A percentile compares a stretch with the other conserved stretches of the same genome.
Evolutionary conservation across 129 eudicot species (phyloP).

Genomic region (Centella asiatica): DNA sequence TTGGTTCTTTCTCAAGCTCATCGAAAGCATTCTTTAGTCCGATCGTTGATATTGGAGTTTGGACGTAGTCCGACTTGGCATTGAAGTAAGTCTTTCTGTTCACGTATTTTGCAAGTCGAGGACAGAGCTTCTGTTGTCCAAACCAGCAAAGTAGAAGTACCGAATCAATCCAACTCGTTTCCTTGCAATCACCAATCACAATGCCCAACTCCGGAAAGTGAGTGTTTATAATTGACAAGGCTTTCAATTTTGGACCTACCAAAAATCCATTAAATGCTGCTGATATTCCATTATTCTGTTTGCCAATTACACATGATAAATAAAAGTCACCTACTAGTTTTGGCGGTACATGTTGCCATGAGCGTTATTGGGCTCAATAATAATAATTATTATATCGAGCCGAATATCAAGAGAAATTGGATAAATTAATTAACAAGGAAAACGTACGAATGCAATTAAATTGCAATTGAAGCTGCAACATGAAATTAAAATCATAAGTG

Average conservation of each 20-base stretch:
- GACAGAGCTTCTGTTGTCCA: slow-evolving; percentile 14
- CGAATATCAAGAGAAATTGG: too few relatives aligned
- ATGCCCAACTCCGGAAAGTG: slow-evolving; percentile 47
- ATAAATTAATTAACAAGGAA: too few relatives aligned
- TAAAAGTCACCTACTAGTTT: too few relatives aligned
- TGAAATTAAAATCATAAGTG: too few relatives aligned
- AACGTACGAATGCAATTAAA: too few relatives aligned
- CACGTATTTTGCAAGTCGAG: slow-evolving; percentile 30
- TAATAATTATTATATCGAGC: too few relatives aligned
- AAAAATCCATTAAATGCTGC: slow-evolving; percentile 56
- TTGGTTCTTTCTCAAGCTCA: slow-evolving; percentile 50
- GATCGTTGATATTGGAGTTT: slow-evolving; percentile 21
- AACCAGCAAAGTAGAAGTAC: slow-evolving; percentile 45
- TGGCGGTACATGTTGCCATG: too few relatives aligned
- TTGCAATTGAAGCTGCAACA: too few relatives aligned
- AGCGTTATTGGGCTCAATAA: too few relatives aligned
- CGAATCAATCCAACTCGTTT: slow-evolving; percentile 68
- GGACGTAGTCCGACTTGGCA: slow-evolving; percentile 72
- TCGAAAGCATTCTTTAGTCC: slow-evolving; percentile 31
- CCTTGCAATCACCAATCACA: slow-evolving; percentile 33
- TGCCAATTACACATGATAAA: too few relatives aligned
- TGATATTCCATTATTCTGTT: too few relatives aligned
- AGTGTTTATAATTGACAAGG: slow-evolving; percentile 18
- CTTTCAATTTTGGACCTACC: slow-evolving; percentile 41
- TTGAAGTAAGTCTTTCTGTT: slow-evolving; percentile 40